Conservation (phyloP, 805 yeast species). For the Starmerella bombi region DNA sequence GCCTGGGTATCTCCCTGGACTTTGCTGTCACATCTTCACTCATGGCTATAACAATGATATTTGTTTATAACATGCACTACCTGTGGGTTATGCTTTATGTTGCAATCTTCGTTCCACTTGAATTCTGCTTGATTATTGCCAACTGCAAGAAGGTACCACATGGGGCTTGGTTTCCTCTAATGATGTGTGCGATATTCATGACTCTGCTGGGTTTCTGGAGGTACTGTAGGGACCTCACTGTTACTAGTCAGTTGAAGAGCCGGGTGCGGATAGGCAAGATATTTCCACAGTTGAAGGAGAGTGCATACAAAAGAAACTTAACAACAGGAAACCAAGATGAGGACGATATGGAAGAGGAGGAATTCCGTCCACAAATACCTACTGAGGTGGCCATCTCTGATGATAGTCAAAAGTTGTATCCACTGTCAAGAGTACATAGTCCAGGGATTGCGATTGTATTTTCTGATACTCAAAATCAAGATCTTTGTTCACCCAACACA, state of each 20-base stretch:
- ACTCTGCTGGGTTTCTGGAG: conserved; percentile 36
- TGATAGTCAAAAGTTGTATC: neutral
- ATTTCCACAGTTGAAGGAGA: conserved; percentile 4
- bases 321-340: neutral
- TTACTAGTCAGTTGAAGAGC: conserved; percentile 5
- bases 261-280: conserved; percentile 9
- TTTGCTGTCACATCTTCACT: conserved; percentile 40
- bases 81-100: conserved; percentile 30
- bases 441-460: conserved; percentile 34
- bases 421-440: neutral
- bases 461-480: conserved; percentile 25
- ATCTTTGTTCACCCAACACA: conserved; percentile 33
- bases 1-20: conserved; percentile 45
- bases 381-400: neutral
- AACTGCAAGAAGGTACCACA: conserved; percentile 40
- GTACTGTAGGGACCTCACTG: conserved; percentile 30
- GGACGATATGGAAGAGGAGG: neutral
- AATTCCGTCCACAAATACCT: neutral
- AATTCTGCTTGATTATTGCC: conserved; percentile 35
- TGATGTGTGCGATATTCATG: conserved; percentile 32
- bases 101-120: conserved; percentile 36
- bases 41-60: conserved; percentile 35
- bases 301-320: neutral
- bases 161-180: conserved; percentile 52
- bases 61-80: conserved; percentile 33